Conservation (phyloP, 768 basidiomycete species). For the Boletus bicolor region DNA sequence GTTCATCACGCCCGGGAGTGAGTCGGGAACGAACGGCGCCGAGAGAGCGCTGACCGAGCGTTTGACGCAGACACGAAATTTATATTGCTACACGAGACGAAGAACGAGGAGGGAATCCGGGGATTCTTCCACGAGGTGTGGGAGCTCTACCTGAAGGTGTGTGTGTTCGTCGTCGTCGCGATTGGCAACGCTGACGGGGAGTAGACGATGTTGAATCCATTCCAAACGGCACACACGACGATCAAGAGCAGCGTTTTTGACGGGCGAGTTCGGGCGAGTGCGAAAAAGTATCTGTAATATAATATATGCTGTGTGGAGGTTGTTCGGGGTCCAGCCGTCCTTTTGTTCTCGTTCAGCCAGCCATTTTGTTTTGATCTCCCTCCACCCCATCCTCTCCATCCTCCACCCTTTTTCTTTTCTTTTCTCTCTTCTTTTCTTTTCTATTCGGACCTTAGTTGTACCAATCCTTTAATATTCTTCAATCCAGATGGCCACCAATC, state of each 20-base stretch:
- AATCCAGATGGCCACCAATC: slow-evolving; percentile 46
- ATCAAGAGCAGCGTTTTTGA: slow-evolving; percentile 86
- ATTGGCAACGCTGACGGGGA: neutral
- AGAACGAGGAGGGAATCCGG: slow-evolving; percentile 96
- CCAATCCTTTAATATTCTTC: slow-evolving; percentile 21
- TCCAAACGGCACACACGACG: slow-evolving; percentile 83
- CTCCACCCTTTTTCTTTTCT: slow-evolving; percentile 8
- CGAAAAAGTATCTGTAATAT: slow-evolving; percentile 70
- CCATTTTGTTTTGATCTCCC: slow-evolving; percentile 8
- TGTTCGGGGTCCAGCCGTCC: slow-evolving; percentile 11
- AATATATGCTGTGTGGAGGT: slow-evolving; percentile 4
- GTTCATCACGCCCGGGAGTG: slow-evolving; percentile 93
- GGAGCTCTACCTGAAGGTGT: slow-evolving; percentile 96
- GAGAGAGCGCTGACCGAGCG: slow-evolving; percentile 1
- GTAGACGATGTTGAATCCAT: slow-evolving; percentile 91
- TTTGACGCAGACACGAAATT: slow-evolving; percentile 81
- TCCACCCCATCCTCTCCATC: neutral
- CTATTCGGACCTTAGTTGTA: slow-evolving; percentile 18
- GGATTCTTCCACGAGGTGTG: slow-evolving; percentile 92
- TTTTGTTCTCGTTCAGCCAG: slow-evolving; percentile 21
- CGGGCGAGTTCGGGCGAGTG: slow-evolving; percentile 75
- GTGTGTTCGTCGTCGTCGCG: slow-evolving; percentile 7
- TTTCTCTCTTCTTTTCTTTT: slow-evolving; percentile 15
- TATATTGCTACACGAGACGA: slow-evolving; percentile 87
- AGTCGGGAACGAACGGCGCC: slow-evolving; percentile 27